Base-by-base conservation (phyloP, 805 yeast genomes). In the Saccharomycopsis sp. region DNA sequence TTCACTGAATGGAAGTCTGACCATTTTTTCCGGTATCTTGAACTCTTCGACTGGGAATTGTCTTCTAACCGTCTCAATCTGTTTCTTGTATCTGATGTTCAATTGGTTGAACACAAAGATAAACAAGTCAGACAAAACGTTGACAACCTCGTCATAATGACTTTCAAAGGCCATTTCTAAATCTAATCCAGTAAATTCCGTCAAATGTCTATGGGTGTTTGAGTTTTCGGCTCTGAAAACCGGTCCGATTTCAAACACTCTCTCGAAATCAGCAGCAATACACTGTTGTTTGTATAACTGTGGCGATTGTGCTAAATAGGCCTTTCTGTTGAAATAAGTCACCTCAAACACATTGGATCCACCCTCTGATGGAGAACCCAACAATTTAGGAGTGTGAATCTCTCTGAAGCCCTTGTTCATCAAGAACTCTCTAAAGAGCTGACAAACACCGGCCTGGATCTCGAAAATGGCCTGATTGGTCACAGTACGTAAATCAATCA, bases 201-300 rank as follows among this genome's bases (percentile, higher is more conserved):
- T 94, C 96, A 94, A 86, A 75, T 94, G 99, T 78, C 99, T 92
- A 75, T 94, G 98, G 20, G 99, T 93, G 79, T 94, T 92, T 62
- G 98, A 93, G 80, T 94, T 93, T 75, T 94, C 99, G 59, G 99
- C 99, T 76, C 99, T 85, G 83, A 94, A 94, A 51, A 94, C 98
- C 42, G 99, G 98, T 1, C 94, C 98, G 69, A 94, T 81, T 78
- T 94, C 99, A 71, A 84, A 94, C 54, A 94, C 99, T 68, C 83
- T 84, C 78, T 94, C 99, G 68, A 93, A 94, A 77, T 94, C 99
- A 61, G 96, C 96, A 53, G 97, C 97, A 75, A 94, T 94, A 73
- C 93, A 83, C 81, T 93, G 97, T 78, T 94, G 98, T 79, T 94
- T 94, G 80, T 94, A 89, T 66, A 94, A 82, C 79, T 94, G 99